Evolutionary conservation across 2,329 filamentous ascomycete species (phyloP).

Genomic region (Sclerotinia glacialis): DNA sequence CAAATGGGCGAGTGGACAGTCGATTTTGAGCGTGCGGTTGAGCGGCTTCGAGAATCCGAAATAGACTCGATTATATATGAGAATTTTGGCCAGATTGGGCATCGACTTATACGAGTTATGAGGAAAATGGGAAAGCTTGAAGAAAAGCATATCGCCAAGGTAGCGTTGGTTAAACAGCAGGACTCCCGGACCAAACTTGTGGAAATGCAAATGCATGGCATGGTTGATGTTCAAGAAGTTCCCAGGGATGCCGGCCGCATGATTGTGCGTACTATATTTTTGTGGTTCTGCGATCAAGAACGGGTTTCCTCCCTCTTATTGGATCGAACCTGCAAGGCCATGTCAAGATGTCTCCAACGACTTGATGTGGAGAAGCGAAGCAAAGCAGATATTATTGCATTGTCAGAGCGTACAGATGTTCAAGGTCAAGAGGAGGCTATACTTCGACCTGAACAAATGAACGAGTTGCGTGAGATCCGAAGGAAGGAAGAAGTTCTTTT

Average conservation of each 20-base stretch:
- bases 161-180: constrained; percentile 79
- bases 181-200: constrained; percentile 83
- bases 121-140: constrained; percentile 89
- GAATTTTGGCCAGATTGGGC: constrained; percentile 70
- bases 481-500: constrained; percentile 71
- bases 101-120: constrained; percentile 82
- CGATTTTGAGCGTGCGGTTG: constrained; percentile 72
- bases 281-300: constrained; percentile 86
- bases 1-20: constrained; percentile 76
- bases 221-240: constrained; percentile 90
- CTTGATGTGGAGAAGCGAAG: constrained; percentile 71
- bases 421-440: constrained; percentile 73
- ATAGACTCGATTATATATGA: constrained; percentile 79
- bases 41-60: constrained; percentile 70
- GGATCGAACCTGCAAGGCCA: constrained; percentile 83
- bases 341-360: constrained; percentile 80
- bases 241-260: constrained; percentile 81
- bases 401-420: constrained; percentile 83
- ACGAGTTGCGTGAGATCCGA: constrained; percentile 56
- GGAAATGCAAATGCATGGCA: constrained; percentile 79
- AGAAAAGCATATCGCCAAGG: constrained; percentile 79
- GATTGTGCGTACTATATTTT: constrained; percentile 79
- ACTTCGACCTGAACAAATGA: constrained; percentile 71
- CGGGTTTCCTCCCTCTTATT: constrained; percentile 68
- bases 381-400: constrained; percentile 69